Evolutionary conservation across 495 filamentous ascomycete species (phyloP).

Genomic region (Penicillium canescens): DNA sequence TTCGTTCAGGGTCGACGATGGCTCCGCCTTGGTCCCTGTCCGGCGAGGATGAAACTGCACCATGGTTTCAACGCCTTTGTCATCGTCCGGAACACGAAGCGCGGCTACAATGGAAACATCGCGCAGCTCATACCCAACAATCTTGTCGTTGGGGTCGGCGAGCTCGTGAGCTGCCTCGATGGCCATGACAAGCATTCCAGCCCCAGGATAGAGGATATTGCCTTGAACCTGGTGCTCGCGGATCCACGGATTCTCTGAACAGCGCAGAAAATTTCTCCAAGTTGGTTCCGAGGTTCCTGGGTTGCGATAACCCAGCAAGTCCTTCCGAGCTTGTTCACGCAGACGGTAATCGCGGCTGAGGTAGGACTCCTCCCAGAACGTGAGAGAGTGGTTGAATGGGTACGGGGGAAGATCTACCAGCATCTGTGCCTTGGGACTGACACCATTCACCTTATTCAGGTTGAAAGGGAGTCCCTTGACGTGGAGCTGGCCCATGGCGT

Average conservation of each 20-base stretch:
- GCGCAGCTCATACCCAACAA: no score
- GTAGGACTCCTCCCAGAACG: background rate
- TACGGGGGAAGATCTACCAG: background rate
- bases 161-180: background rate
- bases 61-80: no score
- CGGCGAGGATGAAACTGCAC: no score
- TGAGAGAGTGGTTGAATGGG: background rate
- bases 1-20: no score
- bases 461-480: background rate
- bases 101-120: no score
- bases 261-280: background rate
- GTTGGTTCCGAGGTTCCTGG: background rate
- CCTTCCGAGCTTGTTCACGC: background rate
- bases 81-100: no score
- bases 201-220: background rate
- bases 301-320: background rate
- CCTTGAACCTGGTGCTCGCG: background rate
- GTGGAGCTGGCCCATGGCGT: background rate
- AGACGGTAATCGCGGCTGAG: background rate
- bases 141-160: no score
- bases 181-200: background rate
- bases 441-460: no score
- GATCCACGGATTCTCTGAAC: background rate
- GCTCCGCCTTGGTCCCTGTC: no score
- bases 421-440: no score